Conservation (phyloP, 129 eudicot species). For the Arctium minus region DNA sequence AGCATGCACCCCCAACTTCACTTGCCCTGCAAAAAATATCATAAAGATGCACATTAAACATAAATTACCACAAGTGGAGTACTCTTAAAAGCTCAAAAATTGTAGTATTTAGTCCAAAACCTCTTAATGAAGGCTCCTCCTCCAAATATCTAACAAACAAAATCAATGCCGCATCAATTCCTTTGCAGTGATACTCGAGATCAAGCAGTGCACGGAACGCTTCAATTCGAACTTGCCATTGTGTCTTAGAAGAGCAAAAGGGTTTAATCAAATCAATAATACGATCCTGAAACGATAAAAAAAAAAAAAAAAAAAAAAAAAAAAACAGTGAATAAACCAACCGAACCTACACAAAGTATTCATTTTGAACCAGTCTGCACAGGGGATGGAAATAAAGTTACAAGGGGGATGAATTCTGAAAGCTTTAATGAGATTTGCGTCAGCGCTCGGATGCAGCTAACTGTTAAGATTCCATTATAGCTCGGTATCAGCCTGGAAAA, state of each 20-base stretch:
- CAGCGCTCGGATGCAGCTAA: conserved; percentile 77
- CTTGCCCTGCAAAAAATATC: conserved; percentile 58
- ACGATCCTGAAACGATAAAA: conserved; percentile 49
- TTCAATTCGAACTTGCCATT: conserved; percentile 77
- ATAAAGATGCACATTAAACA: conserved; percentile 1
- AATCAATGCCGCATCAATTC: conserved; percentile 69
- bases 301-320: not conserved
- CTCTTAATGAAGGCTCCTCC: conserved; percentile 78
- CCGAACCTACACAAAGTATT: not conserved
- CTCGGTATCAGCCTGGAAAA: conserved; percentile 84
- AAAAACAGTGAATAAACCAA: not conserved
- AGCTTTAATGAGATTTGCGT: conserved; percentile 80
- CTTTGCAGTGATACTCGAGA: conserved; percentile 70
- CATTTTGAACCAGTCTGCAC: not conserved
- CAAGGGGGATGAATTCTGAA: conserved; percentile 73
- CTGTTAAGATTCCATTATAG: conserved; percentile 83
- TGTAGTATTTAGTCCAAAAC: conserved; percentile 26
- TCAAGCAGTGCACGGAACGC: conserved; percentile 90
- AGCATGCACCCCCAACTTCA: conserved; percentile 70
- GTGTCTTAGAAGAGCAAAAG: conserved; percentile 42
- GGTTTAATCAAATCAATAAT: conserved; percentile 60
- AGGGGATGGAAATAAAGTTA: conserved; percentile 22
- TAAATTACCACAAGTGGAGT: not conserved
- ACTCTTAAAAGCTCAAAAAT: not conserved
- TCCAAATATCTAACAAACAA: conserved; percentile 57